Base-by-base conservation (phyloP, 2,329 filamentous ascomycete species). In the Beauveria caledonica region DNA sequence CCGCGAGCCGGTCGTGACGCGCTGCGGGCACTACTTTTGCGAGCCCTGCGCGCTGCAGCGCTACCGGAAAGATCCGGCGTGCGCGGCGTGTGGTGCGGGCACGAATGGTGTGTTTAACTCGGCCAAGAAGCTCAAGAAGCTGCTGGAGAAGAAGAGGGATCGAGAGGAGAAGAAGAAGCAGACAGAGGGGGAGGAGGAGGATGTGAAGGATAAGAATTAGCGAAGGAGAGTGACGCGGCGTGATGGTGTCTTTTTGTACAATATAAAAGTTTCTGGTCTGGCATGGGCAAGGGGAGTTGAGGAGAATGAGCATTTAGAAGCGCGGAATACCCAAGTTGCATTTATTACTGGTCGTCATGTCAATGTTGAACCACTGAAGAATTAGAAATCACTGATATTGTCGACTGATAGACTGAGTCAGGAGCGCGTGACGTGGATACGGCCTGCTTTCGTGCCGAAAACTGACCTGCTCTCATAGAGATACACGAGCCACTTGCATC, bases 1-100 rank as follows among this genome's bases (percentile, higher is more conserved):
- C 74, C 88, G 85, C 67, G 81, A 84, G 61, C 93, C 94, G 0
- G 83, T 97, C 13, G 78, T 93, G 25, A 97, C 94, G 13, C 88
- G 91, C 65, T 99, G 94, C 66, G 89, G 91, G 0, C 94, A 99
- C 72, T 97, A 97, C 73, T 97, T 97, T 70, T 99, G 94, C 71
- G 89, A 97, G 72, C 80, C 82, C 1, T 99, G 94, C 73, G 94
- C 94, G 27, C 77, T 97, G 67, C 86, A 89, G 70, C 78, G 92
- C 65, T 97, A 97, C 71, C 82, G 89, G 64, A 94, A 90, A 70
- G 90, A 92, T 67, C 92, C 92, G 4, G 85, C 84, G 3, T 97
- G 94, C 72, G 90, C 90, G 2, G 89, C 88, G 4, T 97, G 94
- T 71, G 89, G 90, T 1, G 80, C 86, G 1, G 89, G 91, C 5